Conservation (phyloP, 2,329 filamentous ascomycete genomes). For the Colletotrichum theobromicola region DNA sequence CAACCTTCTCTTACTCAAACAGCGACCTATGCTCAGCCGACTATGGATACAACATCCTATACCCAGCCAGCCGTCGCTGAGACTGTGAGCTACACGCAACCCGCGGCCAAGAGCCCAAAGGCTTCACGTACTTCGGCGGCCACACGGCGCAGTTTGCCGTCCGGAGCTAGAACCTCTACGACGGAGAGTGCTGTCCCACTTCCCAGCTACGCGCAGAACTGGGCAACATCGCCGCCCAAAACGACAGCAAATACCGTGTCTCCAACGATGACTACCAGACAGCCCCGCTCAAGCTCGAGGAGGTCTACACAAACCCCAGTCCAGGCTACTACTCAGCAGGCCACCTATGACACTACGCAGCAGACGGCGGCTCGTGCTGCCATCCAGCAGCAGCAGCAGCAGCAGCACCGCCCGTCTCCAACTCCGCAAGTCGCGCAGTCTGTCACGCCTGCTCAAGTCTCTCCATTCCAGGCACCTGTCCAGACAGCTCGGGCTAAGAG, state of each 20-base stretch:
- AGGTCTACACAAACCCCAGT: not conserved
- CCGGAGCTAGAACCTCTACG: not conserved
- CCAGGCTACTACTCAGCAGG: not conserved
- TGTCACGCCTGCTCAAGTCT: slow-evolving; percentile 30
- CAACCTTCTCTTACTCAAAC: not conserved
- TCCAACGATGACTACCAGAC: not conserved
- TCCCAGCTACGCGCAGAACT: not conserved
- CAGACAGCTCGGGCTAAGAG: slow-evolving; percentile 33
- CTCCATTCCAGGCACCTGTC: slow-evolving; percentile 31
- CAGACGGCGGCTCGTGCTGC: slow-evolving; percentile 22
- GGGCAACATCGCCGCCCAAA: slow-evolving; percentile 2
- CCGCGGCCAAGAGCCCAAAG: not conserved
- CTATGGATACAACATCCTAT: not conserved
- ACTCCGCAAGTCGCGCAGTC: slow-evolving; percentile 28
- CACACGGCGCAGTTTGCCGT: slow-evolving; percentile 14
- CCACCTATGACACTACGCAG: not conserved
- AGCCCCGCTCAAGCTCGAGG: not conserved
- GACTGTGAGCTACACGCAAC: not conserved
- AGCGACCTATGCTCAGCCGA: not conserved
- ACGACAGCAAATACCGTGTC: not conserved
- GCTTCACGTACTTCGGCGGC: not conserved
- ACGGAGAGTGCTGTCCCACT: not conserved
- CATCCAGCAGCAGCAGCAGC: slow-evolving; percentile 27
- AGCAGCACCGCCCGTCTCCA: slow-evolving; percentile 33
- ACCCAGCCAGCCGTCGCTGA: not conserved